Percentiles rank a stretch among this genome's conserved stretches.
phyloP scores from a whole-genome alignment of 2,329 filamentous ascomycete species.

The Cladophialophora carrionii region DNA sequence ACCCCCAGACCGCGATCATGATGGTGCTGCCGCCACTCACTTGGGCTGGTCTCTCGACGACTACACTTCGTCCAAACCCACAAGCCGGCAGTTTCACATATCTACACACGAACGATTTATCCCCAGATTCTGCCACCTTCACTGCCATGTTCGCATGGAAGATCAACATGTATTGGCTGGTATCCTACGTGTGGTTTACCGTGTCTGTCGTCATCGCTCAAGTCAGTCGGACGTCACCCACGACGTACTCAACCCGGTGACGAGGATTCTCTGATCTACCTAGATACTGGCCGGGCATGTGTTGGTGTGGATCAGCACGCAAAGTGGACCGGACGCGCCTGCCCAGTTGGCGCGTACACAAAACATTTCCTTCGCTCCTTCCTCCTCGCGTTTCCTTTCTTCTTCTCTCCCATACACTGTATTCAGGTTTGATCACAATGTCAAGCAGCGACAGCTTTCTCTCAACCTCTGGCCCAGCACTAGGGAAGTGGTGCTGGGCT shows the following conservation, averaged over 20 bases:
- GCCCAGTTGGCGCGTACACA: background rate
- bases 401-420: background rate
- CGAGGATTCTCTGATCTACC: background rate
- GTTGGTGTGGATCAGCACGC: background rate
- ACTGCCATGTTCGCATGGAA: background rate
- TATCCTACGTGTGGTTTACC: background rate
- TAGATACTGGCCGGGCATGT: background rate
- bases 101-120: background rate
- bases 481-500: slow-evolving; percentile 16
- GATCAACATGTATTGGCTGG: background rate
- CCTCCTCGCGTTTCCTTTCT: background rate
- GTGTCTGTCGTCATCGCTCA: background rate
- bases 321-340: background rate
- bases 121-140: background rate
- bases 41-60: background rate
- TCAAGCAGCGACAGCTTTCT: background rate
- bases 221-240: background rate
- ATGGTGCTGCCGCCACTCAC: background rate
- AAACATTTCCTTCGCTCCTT: background rate
- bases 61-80: background rate
- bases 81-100: background rate
- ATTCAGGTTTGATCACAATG: background rate
- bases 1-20: too few relatives aligned
- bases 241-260: background rate
- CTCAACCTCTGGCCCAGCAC: background rate